phyloP scores from a whole-genome alignment of 768 basidiomycete species.

The Suillus placidus region DNA sequence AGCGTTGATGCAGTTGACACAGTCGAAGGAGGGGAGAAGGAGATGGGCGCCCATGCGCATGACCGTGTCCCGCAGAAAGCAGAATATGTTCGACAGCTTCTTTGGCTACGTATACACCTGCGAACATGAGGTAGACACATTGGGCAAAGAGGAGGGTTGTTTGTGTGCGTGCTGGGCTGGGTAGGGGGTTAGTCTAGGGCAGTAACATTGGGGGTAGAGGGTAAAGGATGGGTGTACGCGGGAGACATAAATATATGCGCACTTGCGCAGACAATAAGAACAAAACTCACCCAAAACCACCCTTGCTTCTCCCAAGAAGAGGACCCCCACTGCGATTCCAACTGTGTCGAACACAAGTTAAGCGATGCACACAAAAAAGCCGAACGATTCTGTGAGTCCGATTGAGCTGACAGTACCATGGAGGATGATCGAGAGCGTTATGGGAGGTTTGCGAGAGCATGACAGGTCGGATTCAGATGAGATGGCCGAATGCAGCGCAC shows the following conservation, averaged over 20 bases:
- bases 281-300: conserved; percentile 64
- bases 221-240: background rate
- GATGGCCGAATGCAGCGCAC: too few relatives aligned
- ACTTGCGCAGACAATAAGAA: background rate
- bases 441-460: too few relatives aligned
- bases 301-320: conserved; percentile 28
- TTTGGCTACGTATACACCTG: too few relatives aligned
- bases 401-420: too few relatives aligned
- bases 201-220: background rate
- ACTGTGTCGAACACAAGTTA: conserved; percentile 94
- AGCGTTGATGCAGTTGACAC: background rate
- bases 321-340: conserved; percentile 57
- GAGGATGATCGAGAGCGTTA: too few relatives aligned
- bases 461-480: too few relatives aligned
- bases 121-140: too few relatives aligned
- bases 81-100: too few relatives aligned
- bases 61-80: conserved; percentile 78
- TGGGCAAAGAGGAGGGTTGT: too few relatives aligned
- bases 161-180: conserved; percentile 67
- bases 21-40: background rate
- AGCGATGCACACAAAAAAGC: too few relatives aligned
- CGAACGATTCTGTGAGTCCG: too few relatives aligned
- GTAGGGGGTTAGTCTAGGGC: background rate
- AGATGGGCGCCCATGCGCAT: conserved; percentile 50
- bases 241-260: background rate